Conservation (phyloP, 78 protist species). For the Planoprotostelium fungivorum region DNA sequence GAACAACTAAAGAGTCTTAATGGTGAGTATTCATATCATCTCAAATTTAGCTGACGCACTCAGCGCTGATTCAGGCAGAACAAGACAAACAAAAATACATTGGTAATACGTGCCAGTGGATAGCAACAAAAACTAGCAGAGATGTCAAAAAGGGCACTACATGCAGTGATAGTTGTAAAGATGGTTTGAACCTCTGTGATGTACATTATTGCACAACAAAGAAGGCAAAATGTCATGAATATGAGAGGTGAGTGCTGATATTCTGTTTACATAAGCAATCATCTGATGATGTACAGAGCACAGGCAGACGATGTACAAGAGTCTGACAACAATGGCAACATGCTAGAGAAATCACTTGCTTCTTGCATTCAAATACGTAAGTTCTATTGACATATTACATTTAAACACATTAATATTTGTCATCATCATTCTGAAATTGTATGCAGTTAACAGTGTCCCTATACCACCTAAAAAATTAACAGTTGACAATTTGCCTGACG, state of each 20-base stretch:
- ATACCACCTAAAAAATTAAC: background rate
- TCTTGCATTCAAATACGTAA: background rate
- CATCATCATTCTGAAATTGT: background rate
- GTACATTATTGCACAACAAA: background rate
- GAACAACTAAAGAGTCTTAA: background rate
- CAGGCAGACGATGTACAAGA: constrained; percentile 1
- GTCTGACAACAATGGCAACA: background rate
- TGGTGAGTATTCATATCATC: background rate
- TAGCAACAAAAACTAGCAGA: background rate
- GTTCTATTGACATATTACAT: background rate
- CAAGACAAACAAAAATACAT: background rate
- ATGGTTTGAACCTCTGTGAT: background rate
- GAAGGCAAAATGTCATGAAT: background rate
- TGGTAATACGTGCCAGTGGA: background rate
- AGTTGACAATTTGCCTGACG: background rate
- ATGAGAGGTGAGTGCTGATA: constrained; percentile 1
- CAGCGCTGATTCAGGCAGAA: background rate
- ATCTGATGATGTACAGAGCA: background rate
- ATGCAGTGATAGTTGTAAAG: constrained; percentile 1
- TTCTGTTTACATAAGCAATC: background rate
- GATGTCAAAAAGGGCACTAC: constrained; percentile 1
- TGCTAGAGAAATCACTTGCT: background rate
- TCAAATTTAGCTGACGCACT: background rate
- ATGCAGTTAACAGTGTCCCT: background rate
- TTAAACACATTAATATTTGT: background rate